phyloP scores from a whole-genome alignment of 2,329 filamentous ascomycete species.

The Neofusicoccum cordaticola region DNA sequence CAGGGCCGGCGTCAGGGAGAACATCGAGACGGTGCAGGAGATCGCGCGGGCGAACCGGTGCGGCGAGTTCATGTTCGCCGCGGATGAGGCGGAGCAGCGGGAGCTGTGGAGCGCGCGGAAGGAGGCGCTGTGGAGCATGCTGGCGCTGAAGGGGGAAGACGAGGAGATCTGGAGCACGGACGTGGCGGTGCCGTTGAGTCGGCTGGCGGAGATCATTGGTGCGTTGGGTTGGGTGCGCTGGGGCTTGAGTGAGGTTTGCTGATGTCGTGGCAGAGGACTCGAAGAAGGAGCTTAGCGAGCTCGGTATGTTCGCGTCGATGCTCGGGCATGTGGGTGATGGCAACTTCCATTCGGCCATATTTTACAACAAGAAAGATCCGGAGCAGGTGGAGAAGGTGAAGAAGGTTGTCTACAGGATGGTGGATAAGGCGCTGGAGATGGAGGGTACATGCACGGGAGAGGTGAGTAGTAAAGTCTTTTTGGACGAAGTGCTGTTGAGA shows the following conservation, averaged over 20 bases:
- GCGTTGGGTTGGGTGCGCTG: conserved; percentile 20
- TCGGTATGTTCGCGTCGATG: conserved; percentile 83
- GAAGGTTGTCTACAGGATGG: conserved; percentile 83
- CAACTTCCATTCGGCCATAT: conserved; percentile 91
- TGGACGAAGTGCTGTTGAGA: neutral
- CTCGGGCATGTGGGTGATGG: conserved; percentile 90
- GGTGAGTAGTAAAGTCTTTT: conserved; percentile 13
- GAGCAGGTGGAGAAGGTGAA: conserved; percentile 74
- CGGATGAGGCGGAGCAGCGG: conserved; percentile 51
- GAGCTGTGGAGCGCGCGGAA: conserved; percentile 61
- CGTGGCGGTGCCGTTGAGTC: conserved; percentile 58
- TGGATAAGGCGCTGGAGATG: conserved; percentile 83
- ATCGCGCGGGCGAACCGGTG: conserved; percentile 63
- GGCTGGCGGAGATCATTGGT: conserved; percentile 62
- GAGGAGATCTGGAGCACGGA: conserved; percentile 62
- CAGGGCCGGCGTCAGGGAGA: conserved; percentile 65
- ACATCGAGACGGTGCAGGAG: conserved; percentile 65
- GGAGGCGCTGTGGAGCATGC: conserved; percentile 60
- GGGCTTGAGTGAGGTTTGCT: conserved; percentile 12
- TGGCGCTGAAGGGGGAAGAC: conserved; percentile 53
- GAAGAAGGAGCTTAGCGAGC: conserved; percentile 82
- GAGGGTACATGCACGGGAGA: conserved; percentile 91
- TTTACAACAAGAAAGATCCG: conserved; percentile 72
- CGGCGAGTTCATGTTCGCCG: conserved; percentile 55
- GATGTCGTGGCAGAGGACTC: conserved; percentile 62